Evolutionary conservation across 352 stramenopile species (phyloP).

Genomic region (Globisporangium cystogenes): DNA sequence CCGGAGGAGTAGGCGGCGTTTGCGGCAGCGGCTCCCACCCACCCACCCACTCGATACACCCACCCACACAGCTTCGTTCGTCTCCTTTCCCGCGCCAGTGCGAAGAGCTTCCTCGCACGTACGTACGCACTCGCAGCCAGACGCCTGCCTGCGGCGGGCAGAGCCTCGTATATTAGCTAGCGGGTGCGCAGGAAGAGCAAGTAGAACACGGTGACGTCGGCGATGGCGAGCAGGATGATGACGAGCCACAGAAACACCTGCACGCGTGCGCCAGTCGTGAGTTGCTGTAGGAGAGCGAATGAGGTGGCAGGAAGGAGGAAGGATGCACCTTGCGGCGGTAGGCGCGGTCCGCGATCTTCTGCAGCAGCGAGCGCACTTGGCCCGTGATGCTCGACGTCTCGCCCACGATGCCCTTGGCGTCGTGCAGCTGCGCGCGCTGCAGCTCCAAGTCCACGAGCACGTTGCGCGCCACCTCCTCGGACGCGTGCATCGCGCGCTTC

Average conservation of each 20-base stretch:
- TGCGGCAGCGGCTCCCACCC: background rate
- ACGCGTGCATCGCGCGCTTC: conserved; percentile 53
- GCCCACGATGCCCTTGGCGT: conserved; percentile 76
- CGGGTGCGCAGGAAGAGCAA: conserved; percentile 64
- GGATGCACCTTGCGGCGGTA: conserved; percentile 54
- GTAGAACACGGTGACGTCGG: conserved; percentile 80
- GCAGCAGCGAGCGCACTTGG: conserved; percentile 55
- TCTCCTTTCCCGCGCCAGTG: too few species aligned
- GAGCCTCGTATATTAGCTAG: background rate
- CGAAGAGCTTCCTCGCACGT: too few species aligned
- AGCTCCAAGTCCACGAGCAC: conserved; percentile 76
- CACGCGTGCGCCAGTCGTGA: background rate
- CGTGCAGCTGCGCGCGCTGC: conserved; percentile 70
- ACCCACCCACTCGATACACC: background rate
- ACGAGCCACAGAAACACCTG: conserved; percentile 55
- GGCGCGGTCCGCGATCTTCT: conserved; percentile 66
- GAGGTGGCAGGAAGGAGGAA: too few species aligned
- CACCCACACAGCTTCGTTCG: background rate
- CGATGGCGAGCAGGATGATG: conserved; percentile 56
- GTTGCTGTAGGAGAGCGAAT: too few species aligned
- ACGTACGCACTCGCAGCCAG: too few species aligned
- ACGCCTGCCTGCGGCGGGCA: background rate
- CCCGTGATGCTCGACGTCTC: conserved; percentile 65
- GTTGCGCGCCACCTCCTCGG: conserved; percentile 63
- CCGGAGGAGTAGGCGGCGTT: conserved; percentile 50